phyloP scores from a whole-genome alignment of 139 green algal species.

The Chlamydomonas sp. region DNA sequence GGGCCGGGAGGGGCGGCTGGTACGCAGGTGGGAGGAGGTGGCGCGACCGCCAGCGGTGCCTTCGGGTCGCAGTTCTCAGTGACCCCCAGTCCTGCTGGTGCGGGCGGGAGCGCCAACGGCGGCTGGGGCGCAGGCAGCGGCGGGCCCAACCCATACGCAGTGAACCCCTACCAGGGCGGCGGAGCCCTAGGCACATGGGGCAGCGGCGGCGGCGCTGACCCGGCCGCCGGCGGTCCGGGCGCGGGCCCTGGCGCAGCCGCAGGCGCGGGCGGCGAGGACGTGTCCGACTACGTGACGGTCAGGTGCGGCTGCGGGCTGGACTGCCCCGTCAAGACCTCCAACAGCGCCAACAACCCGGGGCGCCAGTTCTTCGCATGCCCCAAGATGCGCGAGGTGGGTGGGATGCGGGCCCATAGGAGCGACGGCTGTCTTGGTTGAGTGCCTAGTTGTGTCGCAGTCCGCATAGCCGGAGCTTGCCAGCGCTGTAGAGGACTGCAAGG shows the following conservation, averaged over 20 bases:
- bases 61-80: neutral
- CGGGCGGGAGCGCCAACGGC: neutral
- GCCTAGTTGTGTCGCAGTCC: neutral
- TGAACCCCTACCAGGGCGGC: conserved; percentile 1
- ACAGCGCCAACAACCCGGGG: conserved; percentile 44
- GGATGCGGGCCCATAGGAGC: too few species aligned
- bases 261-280: neutral
- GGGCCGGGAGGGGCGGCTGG: too few species aligned
- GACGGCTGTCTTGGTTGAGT: neutral
- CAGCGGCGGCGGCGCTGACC: neutral
- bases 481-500: too few species aligned
- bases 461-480: neutral
- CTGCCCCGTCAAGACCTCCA: conserved; percentile 43
- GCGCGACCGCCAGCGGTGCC: neutral
- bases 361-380: conserved; percentile 42
- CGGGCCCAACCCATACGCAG: conserved; percentile 7
- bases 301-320: conserved; percentile 42
- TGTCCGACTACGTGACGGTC: neutral
- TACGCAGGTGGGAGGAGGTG: neutral
- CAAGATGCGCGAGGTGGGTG: conserved; percentile 41
- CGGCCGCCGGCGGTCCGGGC: neutral
- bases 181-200: neutral
- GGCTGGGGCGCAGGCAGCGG: neutral
- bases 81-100: neutral
- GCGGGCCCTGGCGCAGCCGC: neutral